phyloP scores from a whole-genome alignment of 2,329 filamentous ascomycete genomes.

The Xylariales sp. region DNA sequence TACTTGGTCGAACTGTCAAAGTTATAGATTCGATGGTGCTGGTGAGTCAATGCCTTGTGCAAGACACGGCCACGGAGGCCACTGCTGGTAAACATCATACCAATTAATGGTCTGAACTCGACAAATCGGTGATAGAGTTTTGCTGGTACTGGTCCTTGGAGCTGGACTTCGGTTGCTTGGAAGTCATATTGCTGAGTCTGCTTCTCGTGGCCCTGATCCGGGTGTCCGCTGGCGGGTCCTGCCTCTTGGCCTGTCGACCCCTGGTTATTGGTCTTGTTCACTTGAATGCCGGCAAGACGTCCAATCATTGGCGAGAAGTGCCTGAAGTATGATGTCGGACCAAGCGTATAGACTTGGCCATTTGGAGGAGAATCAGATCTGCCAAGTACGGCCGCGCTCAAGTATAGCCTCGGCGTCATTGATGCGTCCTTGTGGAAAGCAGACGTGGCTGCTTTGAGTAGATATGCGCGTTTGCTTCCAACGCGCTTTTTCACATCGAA shows the following conservation, averaged over 20 bases:
- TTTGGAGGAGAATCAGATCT: conserved; percentile 61
- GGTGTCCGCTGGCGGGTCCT: not conserved
- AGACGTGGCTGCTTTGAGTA: conserved; percentile 64
- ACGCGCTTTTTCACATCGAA: conserved; percentile 78
- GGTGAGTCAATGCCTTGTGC: conserved; percentile 82
- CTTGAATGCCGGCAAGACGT: conserved; percentile 68
- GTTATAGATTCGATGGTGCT: conserved; percentile 85
- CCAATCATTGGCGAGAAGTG: conserved; percentile 90
- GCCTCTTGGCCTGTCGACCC: conserved; percentile 31
- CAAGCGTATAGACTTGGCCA: conserved; percentile 73
- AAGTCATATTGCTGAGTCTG: conserved; percentile 79
- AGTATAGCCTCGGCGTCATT: conserved; percentile 63
- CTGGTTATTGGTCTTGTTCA: conserved; percentile 53
- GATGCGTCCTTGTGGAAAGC: conserved; percentile 57
- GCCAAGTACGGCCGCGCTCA: conserved; percentile 77
- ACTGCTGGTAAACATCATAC: conserved; percentile 76
- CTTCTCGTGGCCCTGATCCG: conserved; percentile 38
- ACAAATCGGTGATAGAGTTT: conserved; percentile 87
- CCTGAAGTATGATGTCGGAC: conserved; percentile 69
- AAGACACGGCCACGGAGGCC: conserved; percentile 76
- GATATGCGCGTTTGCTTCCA: conserved; percentile 82
- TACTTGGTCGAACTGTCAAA: conserved; percentile 73
- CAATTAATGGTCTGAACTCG: conserved; percentile 86
- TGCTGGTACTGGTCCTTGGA: conserved; percentile 75
- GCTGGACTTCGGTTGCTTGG: conserved; percentile 87